A percentile compares a stretch with the other conserved stretches of the same genome.
phyloP scores from a whole-genome alignment of 345 rosid genomes.

The Rhodamnia argentea region DNA sequence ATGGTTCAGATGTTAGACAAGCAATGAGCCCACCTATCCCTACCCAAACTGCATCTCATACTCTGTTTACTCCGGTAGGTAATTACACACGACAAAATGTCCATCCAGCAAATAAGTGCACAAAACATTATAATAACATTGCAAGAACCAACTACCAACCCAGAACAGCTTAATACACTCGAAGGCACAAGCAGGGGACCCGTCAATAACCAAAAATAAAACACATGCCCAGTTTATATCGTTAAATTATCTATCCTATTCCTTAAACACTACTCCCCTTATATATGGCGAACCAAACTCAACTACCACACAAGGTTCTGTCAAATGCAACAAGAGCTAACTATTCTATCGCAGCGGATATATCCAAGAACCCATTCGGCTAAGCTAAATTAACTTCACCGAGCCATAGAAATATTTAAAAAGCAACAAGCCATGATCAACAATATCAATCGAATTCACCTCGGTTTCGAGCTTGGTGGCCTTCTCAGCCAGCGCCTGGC shows the following conservation, averaged over 20 bases:
- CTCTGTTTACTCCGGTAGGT: neutral
- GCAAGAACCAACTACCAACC: neutral
- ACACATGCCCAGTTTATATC: neutral
- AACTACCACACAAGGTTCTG: neutral
- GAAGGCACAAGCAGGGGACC: neutral
- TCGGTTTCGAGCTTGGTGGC: constrained; percentile 53
- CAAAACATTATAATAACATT: neutral
- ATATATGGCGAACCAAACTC: neutral
- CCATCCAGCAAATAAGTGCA: neutral
- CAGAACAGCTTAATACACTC: neutral
- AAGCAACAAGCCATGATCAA: neutral
- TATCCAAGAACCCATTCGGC: neutral
- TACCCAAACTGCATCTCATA: neutral
- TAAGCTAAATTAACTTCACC: neutral
- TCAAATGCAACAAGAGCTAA: neutral
- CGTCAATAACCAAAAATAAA: neutral
- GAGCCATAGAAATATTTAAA: neutral
- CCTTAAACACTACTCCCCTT: neutral
- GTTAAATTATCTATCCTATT: neutral
- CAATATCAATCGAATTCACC: constrained; percentile 35
- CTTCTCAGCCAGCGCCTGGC: constrained; percentile 52
- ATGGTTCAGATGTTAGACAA: neutral
- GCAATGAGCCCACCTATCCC: neutral
- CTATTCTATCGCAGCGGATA: neutral
- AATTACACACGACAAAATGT: neutral